Evolutionary conservation across 2,329 filamentous ascomycete genomes (phyloP).

Genomic region (Claviceps pazoutovae): DNA sequence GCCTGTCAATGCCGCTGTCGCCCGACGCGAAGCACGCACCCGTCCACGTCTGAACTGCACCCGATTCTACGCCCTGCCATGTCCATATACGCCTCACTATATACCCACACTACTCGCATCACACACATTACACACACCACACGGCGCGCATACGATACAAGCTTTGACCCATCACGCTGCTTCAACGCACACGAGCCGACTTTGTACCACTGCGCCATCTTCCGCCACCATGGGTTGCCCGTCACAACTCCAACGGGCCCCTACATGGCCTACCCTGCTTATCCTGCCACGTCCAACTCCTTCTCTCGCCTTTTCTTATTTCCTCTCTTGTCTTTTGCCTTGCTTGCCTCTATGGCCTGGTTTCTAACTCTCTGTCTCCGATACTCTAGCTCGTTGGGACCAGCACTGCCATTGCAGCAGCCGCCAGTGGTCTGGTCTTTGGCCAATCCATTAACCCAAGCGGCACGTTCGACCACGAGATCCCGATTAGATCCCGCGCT

Average conservation of each 20-base stretch:
- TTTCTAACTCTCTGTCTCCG: conserved; percentile 10
- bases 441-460: conserved; percentile 35
- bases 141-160: background rate
- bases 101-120: conserved; percentile 1
- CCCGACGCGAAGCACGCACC: background rate
- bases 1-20: background rate
- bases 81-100: background rate
- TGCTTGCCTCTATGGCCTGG: background rate
- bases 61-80: background rate
- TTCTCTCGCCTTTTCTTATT: background rate
- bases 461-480: conserved; percentile 12
- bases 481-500: conserved; percentile 7
- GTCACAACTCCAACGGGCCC: conserved; percentile 1
- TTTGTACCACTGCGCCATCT: conserved; percentile 2
- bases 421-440: conserved; percentile 44
- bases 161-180: background rate
- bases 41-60: background rate
- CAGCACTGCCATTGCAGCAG: conserved; percentile 47
- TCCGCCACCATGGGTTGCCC: background rate
- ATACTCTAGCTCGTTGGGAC: conserved; percentile 42
- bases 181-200: background rate
- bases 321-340: background rate
- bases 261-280: background rate
- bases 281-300: background rate
- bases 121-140: background rate